These are phyloP conservation scores for Sclerotinia borealis DNA, from an alignment of 2,329 filamentous ascomycete species.

Conservation along the genomic window DNA sequence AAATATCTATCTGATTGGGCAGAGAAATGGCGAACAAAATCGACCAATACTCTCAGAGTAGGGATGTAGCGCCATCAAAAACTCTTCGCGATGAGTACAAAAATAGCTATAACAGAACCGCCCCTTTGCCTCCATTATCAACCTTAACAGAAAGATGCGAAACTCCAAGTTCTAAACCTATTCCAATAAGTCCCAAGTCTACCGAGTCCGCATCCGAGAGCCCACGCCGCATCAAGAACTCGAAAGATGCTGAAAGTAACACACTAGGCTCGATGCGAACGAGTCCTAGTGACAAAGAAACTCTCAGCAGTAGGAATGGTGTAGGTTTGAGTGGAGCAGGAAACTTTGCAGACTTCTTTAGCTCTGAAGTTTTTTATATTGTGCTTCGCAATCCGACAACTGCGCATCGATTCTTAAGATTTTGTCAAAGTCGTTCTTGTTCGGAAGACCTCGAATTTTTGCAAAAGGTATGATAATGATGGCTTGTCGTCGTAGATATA, in stretches of 20 bases:
- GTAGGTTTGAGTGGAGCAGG: background rate
- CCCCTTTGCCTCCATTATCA: background rate
- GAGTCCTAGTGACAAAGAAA: background rate
- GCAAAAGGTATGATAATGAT: slow-evolving; percentile 37
- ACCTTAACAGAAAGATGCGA: background rate
- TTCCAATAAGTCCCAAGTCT: background rate
- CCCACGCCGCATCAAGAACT: background rate
- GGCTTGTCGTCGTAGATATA: background rate
- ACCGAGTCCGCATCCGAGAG: background rate
- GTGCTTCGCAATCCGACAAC: slow-evolving; percentile 45
- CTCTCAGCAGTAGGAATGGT: background rate
- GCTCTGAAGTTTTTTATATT: slow-evolving; percentile 44
- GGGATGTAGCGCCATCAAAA: background rate
- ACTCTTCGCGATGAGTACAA: background rate
- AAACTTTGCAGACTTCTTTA: slow-evolving; percentile 42
- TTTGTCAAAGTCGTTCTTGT: slow-evolving; percentile 42
- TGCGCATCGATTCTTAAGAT: slow-evolving; percentile 42
- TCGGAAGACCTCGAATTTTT: slow-evolving; percentile 48
- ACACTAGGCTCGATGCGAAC: background rate
- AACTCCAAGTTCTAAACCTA: background rate
- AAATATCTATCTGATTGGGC: background rate
- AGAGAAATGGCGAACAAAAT: background rate
- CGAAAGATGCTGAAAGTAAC: slow-evolving; percentile 1
- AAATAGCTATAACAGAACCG: background rate
- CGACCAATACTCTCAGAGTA: background rate